Evolutionary conservation across 768 basidiomycete genomes (phyloP), one percentile per base, ranked within the genome.

Genomic region (Sutorius australiensis): DNA sequence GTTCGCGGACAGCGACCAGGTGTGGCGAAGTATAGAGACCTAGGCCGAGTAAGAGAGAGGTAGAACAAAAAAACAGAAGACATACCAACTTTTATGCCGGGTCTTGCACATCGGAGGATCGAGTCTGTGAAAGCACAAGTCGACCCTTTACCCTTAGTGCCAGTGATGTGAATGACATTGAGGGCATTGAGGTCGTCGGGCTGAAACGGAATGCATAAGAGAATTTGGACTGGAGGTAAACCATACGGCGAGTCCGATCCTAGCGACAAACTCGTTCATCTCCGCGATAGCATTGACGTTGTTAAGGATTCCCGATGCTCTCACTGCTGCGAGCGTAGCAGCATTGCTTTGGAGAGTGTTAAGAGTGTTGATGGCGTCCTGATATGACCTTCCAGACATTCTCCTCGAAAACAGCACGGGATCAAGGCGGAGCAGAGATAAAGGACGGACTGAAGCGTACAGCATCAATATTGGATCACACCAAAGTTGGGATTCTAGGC

Each of bases 131-230:
- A 98, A 8, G 97, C 95, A 58, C 90, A 92, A 1, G 97, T 94
- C 3, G 95, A 98, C 7, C 95, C 95, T 69, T 99, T 99, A 32
- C 95, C 95, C 72, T 99, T 99, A 5, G 97, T 98, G 4, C 95
- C 95, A 9, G 95, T 95, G 59, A 99, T 84, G 74, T 99, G 95
- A 43, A 98, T 82, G 52, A 95, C 92, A 69, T 98, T 95, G 49
- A 99, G 76, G 21, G 73, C 72, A 66, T 98, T 94, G 39, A 99
- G 78, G 57, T 95, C 86, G 52, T 82, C 76, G 38, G 89, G 80
- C 94, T 97, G 61, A 41, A 39, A 36, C 9, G 14, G 30, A 52
- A 38, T 55, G 48, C 43, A 64, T 57, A 44, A 61, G 48, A 57
- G 33, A 46, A 30, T 30, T 21, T 21, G 53, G 48, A 50, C 37